Base-by-base conservation (phyloP, 768 basidiomycete species). In the Fistulinella prunicolor region DNA sequence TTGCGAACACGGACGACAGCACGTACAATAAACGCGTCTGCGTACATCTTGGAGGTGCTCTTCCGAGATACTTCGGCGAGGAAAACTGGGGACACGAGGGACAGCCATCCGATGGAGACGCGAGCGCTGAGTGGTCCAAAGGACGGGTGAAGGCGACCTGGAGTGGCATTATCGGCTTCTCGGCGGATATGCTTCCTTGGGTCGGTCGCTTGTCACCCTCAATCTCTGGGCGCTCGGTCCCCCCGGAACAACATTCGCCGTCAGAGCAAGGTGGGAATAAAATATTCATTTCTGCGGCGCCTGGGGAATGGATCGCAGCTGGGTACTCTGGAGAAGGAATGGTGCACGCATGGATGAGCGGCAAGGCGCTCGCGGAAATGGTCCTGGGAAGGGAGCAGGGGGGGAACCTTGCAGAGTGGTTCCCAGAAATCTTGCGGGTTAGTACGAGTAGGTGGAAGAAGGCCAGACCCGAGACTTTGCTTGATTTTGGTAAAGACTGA, bases 261-360 rank as follows among this genome's bases (percentile, higher is more conserved):
- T 43, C 46, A 8, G n/a, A 14, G 2, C 30, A 26, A 14, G 38
- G 30, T 12, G 36, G 36, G n/a, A 21, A 50, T 9, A 44, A 48
- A 16, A 14, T 21, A 0, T 45, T 38, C 12, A 28, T 50, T 8
- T 48, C 54, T 36, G 68, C 72, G 9, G 50, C 60, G 0, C 67
- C 82, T 1, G 85, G 84, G 12, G 86, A 88, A 62, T 87, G 86
- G 86, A 77, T 88, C 20, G 73, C 80, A 21, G 85, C 82, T 3
- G 86, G 85, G 16, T 88, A 82, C 59, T 72, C 76, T 2, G 86
- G 85, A 0, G 86, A 89, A 56, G 86, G 86, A 3, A 86, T 86
- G 85, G 77, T 77, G 3, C 79, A 85, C 50, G 83, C 82, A 0
- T 85, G 84, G 83, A 63, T 82, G 69, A 72, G 80, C 44, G 85